Conservation (phyloP, 441 rosid genomes). For the Croton setiger region DNA sequence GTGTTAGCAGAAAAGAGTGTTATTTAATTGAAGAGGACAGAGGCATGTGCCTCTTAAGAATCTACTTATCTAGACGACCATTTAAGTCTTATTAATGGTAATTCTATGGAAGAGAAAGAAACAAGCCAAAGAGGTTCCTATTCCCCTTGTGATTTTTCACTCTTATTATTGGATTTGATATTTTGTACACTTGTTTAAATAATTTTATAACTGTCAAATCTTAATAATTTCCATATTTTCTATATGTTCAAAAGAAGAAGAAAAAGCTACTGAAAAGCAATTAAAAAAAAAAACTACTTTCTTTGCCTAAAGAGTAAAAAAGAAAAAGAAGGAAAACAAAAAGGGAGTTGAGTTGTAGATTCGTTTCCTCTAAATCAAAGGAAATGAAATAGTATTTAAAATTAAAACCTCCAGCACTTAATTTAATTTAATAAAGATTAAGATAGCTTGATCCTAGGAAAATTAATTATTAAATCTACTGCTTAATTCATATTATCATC, state of each 20-base stretch:
- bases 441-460: conserved; percentile 14
- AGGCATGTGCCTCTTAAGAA: background rate
- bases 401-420: background rate
- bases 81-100: background rate
- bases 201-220: too few relatives aligned
- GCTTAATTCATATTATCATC: background rate
- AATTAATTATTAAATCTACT: background rate
- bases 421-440: background rate
- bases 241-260: too few relatives aligned
- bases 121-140: background rate
- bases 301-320: too few relatives aligned
- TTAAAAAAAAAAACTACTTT: too few relatives aligned
- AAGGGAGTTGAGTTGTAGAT: too few relatives aligned
- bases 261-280: too few relatives aligned
- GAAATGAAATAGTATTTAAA: too few relatives aligned
- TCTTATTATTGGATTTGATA: background rate
- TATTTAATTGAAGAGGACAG: background rate
- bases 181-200: too few relatives aligned
- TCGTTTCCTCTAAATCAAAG: too few relatives aligned
- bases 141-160: background rate
- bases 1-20: too few relatives aligned
- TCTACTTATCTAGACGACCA: background rate
- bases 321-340: too few relatives aligned
- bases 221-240: too few relatives aligned
- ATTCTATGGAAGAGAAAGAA: background rate